These are phyloP conservation scores for Suhomyces yuchorum DNA, from an alignment of 1,139 yeast genomes.

Conservation along the genomic window DNA sequence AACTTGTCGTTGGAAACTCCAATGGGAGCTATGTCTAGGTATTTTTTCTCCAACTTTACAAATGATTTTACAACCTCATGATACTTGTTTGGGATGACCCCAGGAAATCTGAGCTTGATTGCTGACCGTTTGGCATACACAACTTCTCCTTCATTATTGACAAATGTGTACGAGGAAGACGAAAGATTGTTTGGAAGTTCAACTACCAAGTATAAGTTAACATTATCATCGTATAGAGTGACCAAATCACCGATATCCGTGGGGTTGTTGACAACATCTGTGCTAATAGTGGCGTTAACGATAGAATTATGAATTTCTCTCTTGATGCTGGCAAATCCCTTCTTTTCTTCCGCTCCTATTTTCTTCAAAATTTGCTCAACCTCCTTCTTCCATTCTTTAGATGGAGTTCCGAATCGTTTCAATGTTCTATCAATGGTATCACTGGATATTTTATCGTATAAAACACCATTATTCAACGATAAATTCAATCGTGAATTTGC, in stretches of 20 bases:
- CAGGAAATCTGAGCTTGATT: constrained; percentile 57
- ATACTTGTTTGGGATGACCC: constrained; percentile 42
- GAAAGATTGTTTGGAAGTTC: constrained; percentile 32
- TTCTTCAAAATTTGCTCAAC: background rate
- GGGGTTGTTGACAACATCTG: constrained; percentile 26
- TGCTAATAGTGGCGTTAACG: constrained; percentile 29
- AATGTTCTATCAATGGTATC: constrained; percentile 20
- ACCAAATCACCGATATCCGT: constrained; percentile 45
- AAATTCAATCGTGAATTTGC: constrained; percentile 19
- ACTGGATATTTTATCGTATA: constrained; percentile 20
- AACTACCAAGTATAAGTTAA: constrained; percentile 36
- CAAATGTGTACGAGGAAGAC: constrained; percentile 47
- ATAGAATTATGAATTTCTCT: constrained; percentile 19
- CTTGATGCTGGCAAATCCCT: background rate
- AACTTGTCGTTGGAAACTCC: constrained; percentile 41
- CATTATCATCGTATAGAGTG: constrained; percentile 32
- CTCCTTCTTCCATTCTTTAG: constrained; percentile 25
- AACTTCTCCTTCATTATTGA: constrained; percentile 59
- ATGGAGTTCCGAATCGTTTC: constrained; percentile 24
- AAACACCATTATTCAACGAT: constrained; percentile 15
- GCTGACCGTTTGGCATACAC: constrained; percentile 47
- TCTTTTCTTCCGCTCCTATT: background rate
- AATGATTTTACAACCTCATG: constrained; percentile 25
- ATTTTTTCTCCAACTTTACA: constrained; percentile 37
- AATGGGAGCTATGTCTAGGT: constrained; percentile 39